Evolutionary conservation across 192 early-diverging fungal species (phyloP).

Genomic region (Entomortierella lignicola): DNA sequence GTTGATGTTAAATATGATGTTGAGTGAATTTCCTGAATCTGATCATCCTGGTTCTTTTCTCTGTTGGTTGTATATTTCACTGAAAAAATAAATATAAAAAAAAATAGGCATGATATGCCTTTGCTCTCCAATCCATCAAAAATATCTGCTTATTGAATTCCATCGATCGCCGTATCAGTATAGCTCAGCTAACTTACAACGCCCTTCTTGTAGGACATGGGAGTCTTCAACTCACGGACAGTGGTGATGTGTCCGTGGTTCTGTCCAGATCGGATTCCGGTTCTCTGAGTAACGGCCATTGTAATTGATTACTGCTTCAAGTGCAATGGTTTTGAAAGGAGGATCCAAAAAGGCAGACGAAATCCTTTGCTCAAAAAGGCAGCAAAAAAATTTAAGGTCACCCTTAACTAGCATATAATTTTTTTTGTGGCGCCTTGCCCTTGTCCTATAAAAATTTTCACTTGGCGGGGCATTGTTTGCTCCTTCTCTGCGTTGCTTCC

Average conservation of each 20-base stretch:
- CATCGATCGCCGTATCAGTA: conserved; percentile 19
- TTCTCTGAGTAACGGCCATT: conserved; percentile 69
- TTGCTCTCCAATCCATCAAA: conserved; percentile 1
- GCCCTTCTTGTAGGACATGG: conserved; percentile 85
- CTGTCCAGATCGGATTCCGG: conserved; percentile 89
- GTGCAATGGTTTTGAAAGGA: conserved; percentile 39
- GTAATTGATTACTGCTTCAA: conserved; percentile 6
- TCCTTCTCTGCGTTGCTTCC: conserved; percentile 55
- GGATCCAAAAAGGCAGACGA: conserved; percentile 16
- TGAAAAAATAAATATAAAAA: not conserved
- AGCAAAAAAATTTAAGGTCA: not conserved
- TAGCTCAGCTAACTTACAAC: conserved; percentile 63
- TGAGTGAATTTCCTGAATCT: not conserved
- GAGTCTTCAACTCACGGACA: conserved; percentile 71
- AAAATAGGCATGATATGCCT: not conserved
- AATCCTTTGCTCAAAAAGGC: conserved; percentile 3
- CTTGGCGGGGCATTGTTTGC: not conserved
- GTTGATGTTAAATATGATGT: not conserved
- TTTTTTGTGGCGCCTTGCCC: not conserved
- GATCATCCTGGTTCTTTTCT: not conserved
- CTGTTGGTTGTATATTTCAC: not conserved
- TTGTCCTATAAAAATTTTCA: conserved; percentile 21
- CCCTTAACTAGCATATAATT: conserved; percentile 12
- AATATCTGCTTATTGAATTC: not conserved
- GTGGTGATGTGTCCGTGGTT: conserved; percentile 96